Base-by-base conservation (phyloP, 169 alveolate genomes). In the Cryptosporidium muris region DNA sequence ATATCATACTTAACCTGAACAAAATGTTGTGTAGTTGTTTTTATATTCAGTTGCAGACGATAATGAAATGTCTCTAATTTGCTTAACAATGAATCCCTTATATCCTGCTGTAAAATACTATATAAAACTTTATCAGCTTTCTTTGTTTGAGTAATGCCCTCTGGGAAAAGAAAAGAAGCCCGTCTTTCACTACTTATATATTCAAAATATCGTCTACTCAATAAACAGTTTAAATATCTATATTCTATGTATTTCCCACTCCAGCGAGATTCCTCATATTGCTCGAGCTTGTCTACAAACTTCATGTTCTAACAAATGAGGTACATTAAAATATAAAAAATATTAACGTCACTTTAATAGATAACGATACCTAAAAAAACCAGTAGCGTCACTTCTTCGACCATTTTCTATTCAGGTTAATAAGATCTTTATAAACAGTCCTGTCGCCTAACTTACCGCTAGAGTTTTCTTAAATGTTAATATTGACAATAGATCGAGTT, bases 31-130 rank as follows among this genome's bases (percentile, higher is more conserved):
- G 88, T 64, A 42, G 89, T 92, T 40, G 58, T 66, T 37, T 91
- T 90, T 45, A 91, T 93, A 81, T 82, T 92, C 36, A 89, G 90
- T 53, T 89, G 65, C 48, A 82, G 89, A 36, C 80, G 74, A 25
- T 64, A 65, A 67, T 91, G 65, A 80, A 91, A 92, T 5, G 66
- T 82, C 63, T 62, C 88, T 40, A 54, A 38, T 53, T 52, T 51
- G 36, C 25, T 34, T 47, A 51, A 7, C 56, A 51, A 5, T 38
- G 53, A n/a, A 5, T 65, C 89, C 7, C 62, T n/a, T 62, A 38
- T 66, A n/a, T 66, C 80, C 51, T 80, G 43, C 9, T 63, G 49
- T 45, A 89, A 80, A 4, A 82, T 64, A 16, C 80, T 89, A 34
- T 74, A 74, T 12, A 66, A 48, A 43, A 81, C 51, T 0, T 82